Evolutionary conservation across 257 asterid genomes (phyloP), one percentile per base, ranked within the genome.

Genomic region (Solanum chilense): DNA sequence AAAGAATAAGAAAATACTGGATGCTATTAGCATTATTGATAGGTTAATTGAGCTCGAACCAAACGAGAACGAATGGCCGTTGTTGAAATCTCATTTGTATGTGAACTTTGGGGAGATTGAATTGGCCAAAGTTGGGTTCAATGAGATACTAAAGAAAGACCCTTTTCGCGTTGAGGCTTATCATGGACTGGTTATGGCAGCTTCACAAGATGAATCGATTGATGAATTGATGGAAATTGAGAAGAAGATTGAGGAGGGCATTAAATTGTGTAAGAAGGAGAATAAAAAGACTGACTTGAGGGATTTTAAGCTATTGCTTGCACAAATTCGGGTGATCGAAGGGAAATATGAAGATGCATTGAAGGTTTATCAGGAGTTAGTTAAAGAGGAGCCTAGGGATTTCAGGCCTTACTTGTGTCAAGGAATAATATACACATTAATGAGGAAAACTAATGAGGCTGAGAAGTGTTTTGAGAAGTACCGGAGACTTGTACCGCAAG

Each of bases 401-500:
- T 97, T 95, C 39, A 93, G 99, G 92, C 99, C 99, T 2, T 97
- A 95, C 77, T 83, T 97, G 64, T 97, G 99, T 88, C 98, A 94
- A 89, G 99, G 98, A 37, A 95, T 95, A 64, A 94, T 97, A 73
- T 95, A 94, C 62, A 96, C 96, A 7, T 60, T 96, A 92, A 88
- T 95, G 94, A 92, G 91, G 94, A 96, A 94, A 83, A 94, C 87
- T 49, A 83, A 62, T 0, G 98, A 95, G 92, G 99, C 99, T 5
- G 98, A 95, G 86, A 94, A 94, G 92, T 90, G 80, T 89, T 97
- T 97, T 49, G 98, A 94, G 88, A 95, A 93, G 91, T 97, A 94
- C 83, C 82, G 95, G 87, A 93, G 94, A 84, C 89, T 97, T 92
- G 96, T 97, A 52, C 99, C 99, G 0, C 92, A 95, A 84, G 97